Conservation (phyloP, 495 filamentous ascomycete species). For the Penicillium manginii region DNA sequence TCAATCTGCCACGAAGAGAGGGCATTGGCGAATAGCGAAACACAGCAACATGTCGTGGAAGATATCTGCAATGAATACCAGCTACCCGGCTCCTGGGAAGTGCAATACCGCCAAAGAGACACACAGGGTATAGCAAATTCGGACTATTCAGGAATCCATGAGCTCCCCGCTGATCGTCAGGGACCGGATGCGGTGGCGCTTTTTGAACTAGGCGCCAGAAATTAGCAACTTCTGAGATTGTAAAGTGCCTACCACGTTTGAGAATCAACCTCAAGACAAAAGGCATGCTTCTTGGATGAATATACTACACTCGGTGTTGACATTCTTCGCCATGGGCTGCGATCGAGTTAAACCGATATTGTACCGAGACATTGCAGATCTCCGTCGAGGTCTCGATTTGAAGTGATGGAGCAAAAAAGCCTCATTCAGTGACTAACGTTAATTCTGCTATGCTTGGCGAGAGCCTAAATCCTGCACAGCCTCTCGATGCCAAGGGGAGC, state of each 20-base stretch:
- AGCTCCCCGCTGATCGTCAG: neutral
- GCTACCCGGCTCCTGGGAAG: too few relatives aligned
- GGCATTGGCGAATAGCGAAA: too few relatives aligned
- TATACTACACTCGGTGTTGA: too few relatives aligned
- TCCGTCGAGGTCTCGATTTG: neutral
- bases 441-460: neutral
- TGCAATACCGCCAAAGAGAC: too few relatives aligned
- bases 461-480: neutral
- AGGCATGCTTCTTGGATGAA: too few relatives aligned
- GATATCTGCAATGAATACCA: too few relatives aligned
- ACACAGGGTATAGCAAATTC: neutral
- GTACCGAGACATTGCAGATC: neutral
- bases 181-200: neutral
- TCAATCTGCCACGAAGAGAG: too few relatives aligned
- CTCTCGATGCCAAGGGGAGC: neutral
- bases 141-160: neutral
- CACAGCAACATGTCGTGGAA: too few relatives aligned
- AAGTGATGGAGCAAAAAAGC: neutral
- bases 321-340: neutral
- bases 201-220: too few relatives aligned
- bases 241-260: too few relatives aligned
- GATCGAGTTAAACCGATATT: neutral
- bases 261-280: too few relatives aligned
- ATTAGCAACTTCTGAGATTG: too few relatives aligned
- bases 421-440: slow-evolving; percentile 1